A percentile compares a stretch with the other conserved stretches of the same genome.
These are phyloP conservation scores for Chaetomium olivaceum DNA, from an alignment of 2,329 filamentous ascomycete species.

Conservation along the genomic window DNA sequence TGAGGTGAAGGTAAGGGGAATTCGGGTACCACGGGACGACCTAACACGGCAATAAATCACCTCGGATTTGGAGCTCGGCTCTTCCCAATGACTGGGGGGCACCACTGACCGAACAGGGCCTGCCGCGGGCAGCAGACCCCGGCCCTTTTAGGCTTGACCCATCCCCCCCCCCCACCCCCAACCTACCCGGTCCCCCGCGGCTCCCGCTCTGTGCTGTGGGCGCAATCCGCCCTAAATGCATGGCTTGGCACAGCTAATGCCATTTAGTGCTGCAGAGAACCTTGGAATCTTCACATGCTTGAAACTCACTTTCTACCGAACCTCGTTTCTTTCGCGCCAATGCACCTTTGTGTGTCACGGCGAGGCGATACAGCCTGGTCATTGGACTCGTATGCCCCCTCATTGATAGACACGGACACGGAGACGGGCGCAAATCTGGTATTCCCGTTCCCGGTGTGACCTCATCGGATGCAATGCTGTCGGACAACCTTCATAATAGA, in stretches of 20 bases:
- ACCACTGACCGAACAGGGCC: not conserved
- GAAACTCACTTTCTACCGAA: too few relatives aligned
- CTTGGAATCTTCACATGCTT: constrained; percentile 31
- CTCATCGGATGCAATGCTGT: constrained; percentile 2
- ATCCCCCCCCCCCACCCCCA: not conserved
- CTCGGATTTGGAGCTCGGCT: constrained; percentile 2
- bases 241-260: constrained; percentile 22
- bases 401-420: not conserved
- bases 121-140: constrained; percentile 4
- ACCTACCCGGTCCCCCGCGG: constrained; percentile 19
- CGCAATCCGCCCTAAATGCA: not conserved
- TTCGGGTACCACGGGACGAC: constrained; percentile 7
- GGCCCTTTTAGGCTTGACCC: constrained; percentile 12
- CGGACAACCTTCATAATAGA: not conserved
- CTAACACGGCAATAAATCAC: not conserved
- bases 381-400: not conserved
- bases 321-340: not conserved
- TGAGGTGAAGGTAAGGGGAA: not conserved
- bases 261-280: constrained; percentile 11
- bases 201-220: not conserved
- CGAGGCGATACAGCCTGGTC: not conserved
- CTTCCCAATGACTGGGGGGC: not conserved
- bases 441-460: not conserved
- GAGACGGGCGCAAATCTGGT: constrained; percentile 8
- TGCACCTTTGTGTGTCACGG: not conserved